Percentiles rank a stretch among this genome's conserved stretches.
These are phyloP conservation scores for Alloteropsis angusta DNA, from an alignment of 202 grass and related monocot genomes.

Conservation along the genomic window DNA sequence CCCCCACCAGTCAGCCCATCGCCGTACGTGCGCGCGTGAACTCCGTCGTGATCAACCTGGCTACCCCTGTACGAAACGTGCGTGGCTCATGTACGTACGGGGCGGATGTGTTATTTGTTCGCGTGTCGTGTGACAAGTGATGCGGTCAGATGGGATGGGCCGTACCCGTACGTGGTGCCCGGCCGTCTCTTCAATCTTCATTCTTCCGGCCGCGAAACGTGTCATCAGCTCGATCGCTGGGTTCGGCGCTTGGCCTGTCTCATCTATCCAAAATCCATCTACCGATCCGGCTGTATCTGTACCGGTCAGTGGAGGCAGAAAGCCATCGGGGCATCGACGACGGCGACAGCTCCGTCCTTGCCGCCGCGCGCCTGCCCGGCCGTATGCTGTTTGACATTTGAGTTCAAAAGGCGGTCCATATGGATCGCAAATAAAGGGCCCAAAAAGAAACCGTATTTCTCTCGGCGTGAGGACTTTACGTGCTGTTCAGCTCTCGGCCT, in stretches of 20 bases:
- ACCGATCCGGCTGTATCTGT: constrained; percentile 23
- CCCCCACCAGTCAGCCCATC: not conserved
- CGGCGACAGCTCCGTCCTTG: constrained; percentile 25
- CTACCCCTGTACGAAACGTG: not conserved
- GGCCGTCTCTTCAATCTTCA: no score
- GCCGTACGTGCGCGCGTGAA: not conserved
- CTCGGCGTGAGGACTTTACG: not conserved
- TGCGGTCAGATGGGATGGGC: not conserved
- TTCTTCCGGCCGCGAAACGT: constrained; percentile 18
- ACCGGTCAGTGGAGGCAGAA: constrained; percentile 56
- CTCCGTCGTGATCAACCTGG: not conserved
- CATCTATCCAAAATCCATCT: not conserved
- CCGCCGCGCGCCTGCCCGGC: not conserved
- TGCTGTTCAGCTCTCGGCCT: not conserved
- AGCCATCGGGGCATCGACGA: no score
- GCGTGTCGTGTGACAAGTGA: not conserved
- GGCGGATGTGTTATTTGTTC: not conserved
- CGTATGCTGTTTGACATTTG: constrained; percentile 30
- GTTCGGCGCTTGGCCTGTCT: not conserved
- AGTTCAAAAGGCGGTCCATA: constrained; percentile 21
- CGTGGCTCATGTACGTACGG: not conserved
- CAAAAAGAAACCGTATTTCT: not conserved
- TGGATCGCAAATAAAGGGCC: not conserved
- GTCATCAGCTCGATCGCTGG: not conserved
- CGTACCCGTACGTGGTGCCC: not conserved